phyloP scores from a whole-genome alignment of 129 eudicot species.

The Silybum marianum region DNA sequence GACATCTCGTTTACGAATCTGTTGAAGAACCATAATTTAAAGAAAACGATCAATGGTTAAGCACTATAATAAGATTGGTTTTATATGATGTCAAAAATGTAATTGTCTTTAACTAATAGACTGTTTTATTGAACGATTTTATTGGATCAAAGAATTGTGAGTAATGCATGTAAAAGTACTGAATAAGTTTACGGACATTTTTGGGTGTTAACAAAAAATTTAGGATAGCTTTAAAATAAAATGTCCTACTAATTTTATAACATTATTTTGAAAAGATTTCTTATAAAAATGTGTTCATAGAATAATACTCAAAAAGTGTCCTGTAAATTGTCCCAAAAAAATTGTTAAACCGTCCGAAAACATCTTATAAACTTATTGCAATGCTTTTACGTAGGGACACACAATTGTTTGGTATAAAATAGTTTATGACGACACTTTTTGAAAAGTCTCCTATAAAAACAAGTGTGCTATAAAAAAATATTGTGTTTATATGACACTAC shows the following conservation, averaged over 20 bases:
- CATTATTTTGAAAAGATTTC: neutral
- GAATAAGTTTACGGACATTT: neutral
- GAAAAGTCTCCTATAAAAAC: neutral
- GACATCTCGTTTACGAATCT: constrained; percentile 92
- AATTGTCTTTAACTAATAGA: neutral
- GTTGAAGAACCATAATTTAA: constrained; percentile 14
- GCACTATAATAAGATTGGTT: neutral
- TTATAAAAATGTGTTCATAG: too few species aligned
- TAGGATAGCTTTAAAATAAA: neutral
- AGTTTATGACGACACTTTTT: neutral
- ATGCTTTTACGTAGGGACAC: neutral
- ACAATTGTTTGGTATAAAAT: too few species aligned
- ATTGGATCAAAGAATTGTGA: neutral
- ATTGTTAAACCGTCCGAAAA: neutral
- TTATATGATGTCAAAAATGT: neutral
- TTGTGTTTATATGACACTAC: too few species aligned
- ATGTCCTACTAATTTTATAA: neutral
- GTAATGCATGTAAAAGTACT: neutral
- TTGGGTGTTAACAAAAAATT: neutral
- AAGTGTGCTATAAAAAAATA: too few species aligned
- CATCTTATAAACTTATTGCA: neutral
- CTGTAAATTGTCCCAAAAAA: too few species aligned
- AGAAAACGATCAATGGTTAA: neutral
- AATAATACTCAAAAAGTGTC: neutral
- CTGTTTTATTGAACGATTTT: neutral